Base-by-base conservation (phyloP, 2,329 filamentous ascomycete genomes). In the Purpureocillium takamizusanense region DNA sequence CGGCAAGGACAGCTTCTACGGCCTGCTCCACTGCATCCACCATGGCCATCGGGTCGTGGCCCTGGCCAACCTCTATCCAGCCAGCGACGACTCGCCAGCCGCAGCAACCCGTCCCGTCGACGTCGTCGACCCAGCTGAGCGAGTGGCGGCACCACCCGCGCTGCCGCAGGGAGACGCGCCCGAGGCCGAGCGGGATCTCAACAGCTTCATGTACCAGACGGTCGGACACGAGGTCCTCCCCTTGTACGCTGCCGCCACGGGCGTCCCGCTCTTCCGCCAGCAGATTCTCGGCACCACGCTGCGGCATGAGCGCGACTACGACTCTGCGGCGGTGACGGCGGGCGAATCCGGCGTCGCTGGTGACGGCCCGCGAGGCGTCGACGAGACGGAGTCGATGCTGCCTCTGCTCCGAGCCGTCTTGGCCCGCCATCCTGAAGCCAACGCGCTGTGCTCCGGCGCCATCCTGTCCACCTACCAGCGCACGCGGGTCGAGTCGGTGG, bases 141-240 rank as follows among this genome's bases (percentile, higher is more conserved):
- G 39, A 25, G 21, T 13, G 7, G 28, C 12, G 28, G 7, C 28
- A 12, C 25, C 25, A 8, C 25, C 25, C 25, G 25, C 25, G 28
- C 12, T 12, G 11, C 28, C 10, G 21, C 21, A 25, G 5, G 21
- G 21, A 6, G 21, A 14, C 28, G 11, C 28, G 12, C 11, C 28
- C 28, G 28, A 7, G 11, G 28, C 6, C 35, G 43, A 67, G 34
- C 57, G 53, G 35, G 66, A 97, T 59, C 72, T 94, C 51, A 87
- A 98, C 62, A 95, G 89, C 66, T 97, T 92, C 78, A 98, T 98
- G 92, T 98, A 97, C 69, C 92, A 98, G 68, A 98, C 92, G 3
- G 86, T 95, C 43, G 92, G 92, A 11, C 87, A 97, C 61, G 74
- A 78, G 41, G 69, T 95, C 14, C 82, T 97, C 41, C 87, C 89